Base-by-base conservation (phyloP, 2,329 filamentous ascomycete species). In the Teratosphaeria pseudoeucalypti region DNA sequence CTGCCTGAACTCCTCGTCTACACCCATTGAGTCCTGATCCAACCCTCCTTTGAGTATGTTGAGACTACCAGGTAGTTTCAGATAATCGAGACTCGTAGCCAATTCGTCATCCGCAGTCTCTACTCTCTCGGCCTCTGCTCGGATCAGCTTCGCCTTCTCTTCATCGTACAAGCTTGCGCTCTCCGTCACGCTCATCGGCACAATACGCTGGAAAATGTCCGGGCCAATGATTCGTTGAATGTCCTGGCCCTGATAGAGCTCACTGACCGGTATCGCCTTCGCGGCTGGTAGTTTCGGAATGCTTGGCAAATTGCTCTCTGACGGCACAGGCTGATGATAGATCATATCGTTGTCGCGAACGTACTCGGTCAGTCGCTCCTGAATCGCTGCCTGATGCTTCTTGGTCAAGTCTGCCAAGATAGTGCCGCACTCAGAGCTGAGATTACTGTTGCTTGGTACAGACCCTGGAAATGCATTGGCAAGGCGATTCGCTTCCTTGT, bases 281-380 rank as follows among this genome's bases (percentile, higher is more conserved):
- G 94, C 92, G 1, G 94, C 95, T 4, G 92, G 91, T 16, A 97
- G 81, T 73, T 97, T 99, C 2, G 91, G 83, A 55, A 99, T 91
- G 1, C 87, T 82, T 1, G 89, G 78, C 12, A 99, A 77, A 32
- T 87, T 87, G 3, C 91, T 89, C 73, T 96, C 91, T 10, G 87
- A 86, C 0, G 94, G 92, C 1, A 99, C 87, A 1, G 85, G 86
- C 67, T 97, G 90, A 72, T 99, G 94, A 71, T 99, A 99, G 71
- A 99, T 96, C 74, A 94, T 97, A 72, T 99, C 94, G 66, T 99
- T 99, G 73, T 99, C 94, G 69, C 95, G 96, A 66, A 82, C 81
- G 56, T 92, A 81, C 62, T 89, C 86, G 19, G 79, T 79, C 26
- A 96, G 78, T 72, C 89, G 92, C 62, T 92, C 88, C 71, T 95